Evolutionary conservation across 129 eudicot species (phyloP).

Genomic region (Flaveria bidentis): DNA sequence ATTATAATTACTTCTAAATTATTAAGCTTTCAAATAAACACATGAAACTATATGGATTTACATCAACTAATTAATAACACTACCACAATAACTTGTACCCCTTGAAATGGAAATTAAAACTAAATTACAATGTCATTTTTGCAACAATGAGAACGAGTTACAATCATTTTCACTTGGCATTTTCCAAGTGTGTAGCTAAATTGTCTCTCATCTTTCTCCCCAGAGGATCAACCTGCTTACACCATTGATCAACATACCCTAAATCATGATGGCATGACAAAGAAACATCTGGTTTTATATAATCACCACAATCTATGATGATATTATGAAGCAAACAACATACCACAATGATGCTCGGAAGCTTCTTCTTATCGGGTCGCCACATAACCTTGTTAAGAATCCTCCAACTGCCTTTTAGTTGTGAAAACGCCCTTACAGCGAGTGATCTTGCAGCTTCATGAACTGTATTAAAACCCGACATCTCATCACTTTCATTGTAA

Average conservation of each 20-base stretch:
- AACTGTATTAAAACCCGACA: conserved; percentile 41
- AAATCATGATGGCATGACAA: conserved; percentile 70
- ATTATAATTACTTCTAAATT: background rate
- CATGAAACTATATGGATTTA: background rate
- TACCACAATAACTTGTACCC: background rate
- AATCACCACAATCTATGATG: conserved; percentile 86
- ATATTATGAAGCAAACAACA: conserved; percentile 97
- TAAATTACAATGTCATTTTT: background rate
- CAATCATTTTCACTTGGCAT: conserved; percentile 22
- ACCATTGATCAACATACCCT: conserved; percentile 57
- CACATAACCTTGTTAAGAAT: conserved; percentile 97
- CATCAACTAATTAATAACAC: background rate
- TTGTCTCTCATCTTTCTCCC: conserved; percentile 64
- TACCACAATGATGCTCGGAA: conserved; percentile 83
- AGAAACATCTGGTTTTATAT: conserved; percentile 53
- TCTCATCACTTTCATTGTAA: conserved; percentile 39
- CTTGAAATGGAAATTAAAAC: background rate
- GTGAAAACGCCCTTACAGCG: conserved; percentile 70
- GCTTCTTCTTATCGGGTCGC: conserved; percentile 92
- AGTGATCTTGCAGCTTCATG: conserved; percentile 72
- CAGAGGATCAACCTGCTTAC: conserved; percentile 63
- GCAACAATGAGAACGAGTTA: background rate
- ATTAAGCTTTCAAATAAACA: background rate
- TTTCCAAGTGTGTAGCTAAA: conserved; percentile 54
- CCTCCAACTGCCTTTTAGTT: conserved; percentile 92